These are phyloP conservation scores for Plectosphaerella sp. DNA, from an alignment of 2,329 filamentous ascomycete species.

Conservation along the genomic window DNA sequence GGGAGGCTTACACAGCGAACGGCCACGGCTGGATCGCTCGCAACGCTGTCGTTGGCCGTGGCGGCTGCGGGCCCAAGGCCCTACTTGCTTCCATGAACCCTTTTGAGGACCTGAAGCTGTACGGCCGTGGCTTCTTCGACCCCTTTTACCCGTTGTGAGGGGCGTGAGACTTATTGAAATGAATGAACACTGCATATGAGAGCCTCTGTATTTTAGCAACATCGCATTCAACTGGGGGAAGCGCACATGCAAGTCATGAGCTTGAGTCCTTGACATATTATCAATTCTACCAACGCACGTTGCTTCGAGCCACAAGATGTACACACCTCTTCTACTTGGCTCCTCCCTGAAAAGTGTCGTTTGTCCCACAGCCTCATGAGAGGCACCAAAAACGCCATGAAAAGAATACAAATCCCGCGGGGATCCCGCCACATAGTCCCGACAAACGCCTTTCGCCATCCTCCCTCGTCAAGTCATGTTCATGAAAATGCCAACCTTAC, in stretches of 20 bases:
- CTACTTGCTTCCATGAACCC: conserved; percentile 7
- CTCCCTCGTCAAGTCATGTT: not conserved
- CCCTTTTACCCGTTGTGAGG: not conserved
- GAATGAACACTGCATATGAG: no score
- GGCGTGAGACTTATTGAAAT: not conserved
- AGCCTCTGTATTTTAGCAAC: no score
- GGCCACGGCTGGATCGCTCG: not conserved
- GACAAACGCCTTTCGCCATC: not conserved
- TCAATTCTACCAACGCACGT: no score
- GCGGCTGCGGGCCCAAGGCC: conserved; percentile 1
- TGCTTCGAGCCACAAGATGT: no score
- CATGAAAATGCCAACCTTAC: not conserved
- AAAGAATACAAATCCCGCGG: no score
- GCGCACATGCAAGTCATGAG: no score
- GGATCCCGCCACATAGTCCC: not conserved
- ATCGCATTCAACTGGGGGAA: no score
- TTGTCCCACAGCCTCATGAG: no score
- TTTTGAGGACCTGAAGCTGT: conserved; percentile 11
- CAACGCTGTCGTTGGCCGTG: not conserved
- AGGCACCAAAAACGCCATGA: no score
- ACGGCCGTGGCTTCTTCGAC: conserved; percentile 8
- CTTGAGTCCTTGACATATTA: no score
- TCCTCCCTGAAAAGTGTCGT: no score
- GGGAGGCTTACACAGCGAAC: conserved; percentile 9
- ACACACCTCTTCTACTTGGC: no score